Conservation (phyloP, 2,329 filamentous ascomycete species). For the Rhynchosporium secalis region DNA sequence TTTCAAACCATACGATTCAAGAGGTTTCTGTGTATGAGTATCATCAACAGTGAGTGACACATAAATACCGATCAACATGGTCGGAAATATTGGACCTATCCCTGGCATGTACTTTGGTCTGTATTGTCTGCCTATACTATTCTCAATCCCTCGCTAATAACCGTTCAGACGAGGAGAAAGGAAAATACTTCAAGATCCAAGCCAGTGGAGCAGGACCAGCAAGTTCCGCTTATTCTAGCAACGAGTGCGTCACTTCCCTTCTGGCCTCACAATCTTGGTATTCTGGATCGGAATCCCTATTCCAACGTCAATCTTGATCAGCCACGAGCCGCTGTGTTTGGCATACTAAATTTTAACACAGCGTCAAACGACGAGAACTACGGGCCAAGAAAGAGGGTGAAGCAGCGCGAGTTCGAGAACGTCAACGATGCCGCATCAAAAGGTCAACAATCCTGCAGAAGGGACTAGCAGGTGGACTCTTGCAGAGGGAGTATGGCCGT, state of each 20-base stretch:
- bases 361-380: slow-evolving; percentile 55
- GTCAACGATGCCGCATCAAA: slow-evolving; percentile 29
- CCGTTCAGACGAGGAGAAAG: slow-evolving; percentile 54
- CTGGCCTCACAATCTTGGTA: no score
- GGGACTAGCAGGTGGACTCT: slow-evolving; percentile 29
- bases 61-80: slow-evolving; percentile 1
- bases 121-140: neutral
- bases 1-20: no score
- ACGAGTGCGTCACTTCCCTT: slow-evolving; percentile 38
- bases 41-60: neutral
- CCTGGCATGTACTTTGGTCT: slow-evolving; percentile 58
- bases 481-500: slow-evolving; percentile 29
- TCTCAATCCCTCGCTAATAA: slow-evolving; percentile 5
- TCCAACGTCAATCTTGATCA: no score
- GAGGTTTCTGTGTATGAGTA: no score
- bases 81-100: slow-evolving; percentile 39
- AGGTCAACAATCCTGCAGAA: slow-evolving; percentile 25
- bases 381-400: slow-evolving; percentile 43
- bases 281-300: no score
- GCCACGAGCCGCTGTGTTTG: no score
- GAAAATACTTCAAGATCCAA: slow-evolving; percentile 69
- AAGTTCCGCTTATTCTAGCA: slow-evolving; percentile 55
- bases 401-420: slow-evolving; percentile 12
- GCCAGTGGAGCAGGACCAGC: slow-evolving; percentile 50
- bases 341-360: no score